Evolutionary conservation across 1,284 basidiomycete species (phyloP), one percentile per base, ranked within the genome.

Genomic region (Agroathelia rolfsii): DNA sequence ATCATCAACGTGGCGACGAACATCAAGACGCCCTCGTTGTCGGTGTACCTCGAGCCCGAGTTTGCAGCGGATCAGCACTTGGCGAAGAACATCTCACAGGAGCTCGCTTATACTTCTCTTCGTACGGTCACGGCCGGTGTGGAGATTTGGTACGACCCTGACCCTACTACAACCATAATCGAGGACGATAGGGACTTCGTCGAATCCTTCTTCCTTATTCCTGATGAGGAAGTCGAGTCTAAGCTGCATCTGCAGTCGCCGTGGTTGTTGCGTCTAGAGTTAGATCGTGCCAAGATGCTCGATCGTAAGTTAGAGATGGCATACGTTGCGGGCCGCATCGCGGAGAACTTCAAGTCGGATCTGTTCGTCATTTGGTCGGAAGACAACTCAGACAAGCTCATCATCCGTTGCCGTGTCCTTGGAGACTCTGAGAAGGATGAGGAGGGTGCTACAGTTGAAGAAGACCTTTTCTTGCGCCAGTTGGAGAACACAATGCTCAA

Each of bases 171-270:
- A 5, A 85, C 82, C 8, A 81, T 93, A 51, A 96, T 99, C 53
- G 90, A 95, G 46, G 94, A 97, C 50, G 95, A 99, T 59, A 66
- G 75, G 30, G 78, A 94, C 34, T 98, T 99, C 52, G 94, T 99
- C 34, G 90, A 97, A 49, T 92, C 93, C 0, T 97, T 97, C 85
- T 99, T 98, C 55, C 93, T 93, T 36, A 97, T 98, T 57, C 94
- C 94, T 6, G 95, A 98, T 51, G 92, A 96, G 51, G 89, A 95
- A 38, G 84, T 95, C 40, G 89, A 95, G 53, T 72, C 77, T 8
- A 93, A 94, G 48, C 62, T 95, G 2, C 84, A 93, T 47, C 67
- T 89, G 1, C 88, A 94, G 53, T 98, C 94, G 2, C 92, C 94
- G 0, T 99, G 95, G 95, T 66, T 99, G 20, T 75, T 98, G 30